These are phyloP conservation scores for Populus pruinosa DNA, from an alignment of 345 rosid species.

Conservation along the genomic window DNA sequence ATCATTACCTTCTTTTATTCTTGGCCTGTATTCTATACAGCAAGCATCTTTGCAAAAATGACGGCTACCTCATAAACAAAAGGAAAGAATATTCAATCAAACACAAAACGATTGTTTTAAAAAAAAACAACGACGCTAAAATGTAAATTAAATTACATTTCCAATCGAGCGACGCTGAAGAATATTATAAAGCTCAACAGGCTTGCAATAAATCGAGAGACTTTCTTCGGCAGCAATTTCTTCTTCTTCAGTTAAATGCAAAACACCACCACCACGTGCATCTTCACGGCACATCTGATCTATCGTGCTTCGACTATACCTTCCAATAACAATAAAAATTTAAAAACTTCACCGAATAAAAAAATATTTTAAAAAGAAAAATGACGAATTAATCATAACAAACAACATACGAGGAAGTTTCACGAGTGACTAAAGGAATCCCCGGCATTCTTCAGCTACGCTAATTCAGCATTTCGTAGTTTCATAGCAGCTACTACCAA, in stretches of 20 bases:
- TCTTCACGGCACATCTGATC: slow-evolving; percentile 96
- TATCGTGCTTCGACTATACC: slow-evolving; percentile 64
- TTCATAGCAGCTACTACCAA: slow-evolving; percentile 27
- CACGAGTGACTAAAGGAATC: slow-evolving; percentile 75
- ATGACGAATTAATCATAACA: slow-evolving; percentile 18
- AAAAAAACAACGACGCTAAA: background rate
- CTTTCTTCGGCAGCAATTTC: slow-evolving; percentile 91
- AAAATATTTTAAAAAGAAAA: background rate
- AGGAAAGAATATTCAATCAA: background rate
- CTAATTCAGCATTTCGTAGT: slow-evolving; percentile 18
- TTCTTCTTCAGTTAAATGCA: slow-evolving; percentile 79
- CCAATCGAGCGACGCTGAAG: slow-evolving; percentile 81
- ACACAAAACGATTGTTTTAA: background rate
- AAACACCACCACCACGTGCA: slow-evolving; percentile 26
- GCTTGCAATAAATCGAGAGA: slow-evolving; percentile 80
- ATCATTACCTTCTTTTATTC: slow-evolving; percentile 62
- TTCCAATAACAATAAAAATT: slow-evolving; percentile 19
- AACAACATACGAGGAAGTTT: slow-evolving; percentile 54
- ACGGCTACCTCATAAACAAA: slow-evolving; percentile 47
- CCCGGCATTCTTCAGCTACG: slow-evolving; percentile 75
- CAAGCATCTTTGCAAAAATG: slow-evolving; percentile 83
- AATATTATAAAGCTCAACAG: slow-evolving; percentile 93
- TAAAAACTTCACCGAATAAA: background rate
- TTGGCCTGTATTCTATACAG: slow-evolving; percentile 81
- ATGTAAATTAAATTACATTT: slow-evolving; percentile 42